Conservation (phyloP, 1,284 basidiomycete species). For the Ganoderma lucidum region DNA sequence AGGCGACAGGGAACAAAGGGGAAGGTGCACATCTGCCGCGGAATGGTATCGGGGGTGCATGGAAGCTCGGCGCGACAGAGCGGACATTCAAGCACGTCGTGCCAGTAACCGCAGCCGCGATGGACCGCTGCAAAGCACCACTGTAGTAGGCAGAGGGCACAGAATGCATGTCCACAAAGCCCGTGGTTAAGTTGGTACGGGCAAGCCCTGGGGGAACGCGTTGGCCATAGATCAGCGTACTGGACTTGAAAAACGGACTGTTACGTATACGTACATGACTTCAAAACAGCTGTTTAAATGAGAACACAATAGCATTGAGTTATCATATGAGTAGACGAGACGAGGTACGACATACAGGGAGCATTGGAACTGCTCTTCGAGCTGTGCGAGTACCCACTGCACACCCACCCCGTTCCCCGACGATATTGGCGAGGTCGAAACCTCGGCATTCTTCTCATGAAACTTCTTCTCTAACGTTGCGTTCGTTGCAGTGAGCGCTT, state of each 20-base stretch:
- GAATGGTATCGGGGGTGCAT: slow-evolving; percentile 55
- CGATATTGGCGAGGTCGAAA: not conserved
- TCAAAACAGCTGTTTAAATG: slow-evolving; percentile 47
- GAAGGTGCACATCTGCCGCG: slow-evolving; percentile 57
- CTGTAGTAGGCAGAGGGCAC: slow-evolving; percentile 67
- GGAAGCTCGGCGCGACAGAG: slow-evolving; percentile 65
- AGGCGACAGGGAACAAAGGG: slow-evolving; percentile 70
- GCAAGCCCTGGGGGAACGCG: slow-evolving; percentile 50
- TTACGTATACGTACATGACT: slow-evolving; percentile 44
- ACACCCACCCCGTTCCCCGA: not conserved
- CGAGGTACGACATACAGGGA: slow-evolving; percentile 49
- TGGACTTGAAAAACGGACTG: not conserved
- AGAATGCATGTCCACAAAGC: slow-evolving; percentile 71
- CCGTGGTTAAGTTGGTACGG: slow-evolving; percentile 64
- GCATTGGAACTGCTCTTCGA: slow-evolving; percentile 67
- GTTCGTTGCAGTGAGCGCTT: slow-evolving; percentile 6
- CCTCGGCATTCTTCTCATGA: slow-evolving; percentile 1
- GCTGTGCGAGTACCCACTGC: slow-evolving; percentile 47
- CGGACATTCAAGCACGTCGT: slow-evolving; percentile 70
- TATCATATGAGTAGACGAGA: slow-evolving; percentile 17
- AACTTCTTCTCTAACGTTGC: slow-evolving; percentile 5
- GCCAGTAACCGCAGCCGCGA: slow-evolving; percentile 67
- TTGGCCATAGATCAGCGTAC: not conserved
- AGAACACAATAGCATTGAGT: not conserved
- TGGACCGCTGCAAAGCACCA: slow-evolving; percentile 74